Percentiles rank a stretch among this genome's conserved stretches.
Conservation (phyloP, 352 stramenopile species). For the Pythium phragmitis region DNA sequence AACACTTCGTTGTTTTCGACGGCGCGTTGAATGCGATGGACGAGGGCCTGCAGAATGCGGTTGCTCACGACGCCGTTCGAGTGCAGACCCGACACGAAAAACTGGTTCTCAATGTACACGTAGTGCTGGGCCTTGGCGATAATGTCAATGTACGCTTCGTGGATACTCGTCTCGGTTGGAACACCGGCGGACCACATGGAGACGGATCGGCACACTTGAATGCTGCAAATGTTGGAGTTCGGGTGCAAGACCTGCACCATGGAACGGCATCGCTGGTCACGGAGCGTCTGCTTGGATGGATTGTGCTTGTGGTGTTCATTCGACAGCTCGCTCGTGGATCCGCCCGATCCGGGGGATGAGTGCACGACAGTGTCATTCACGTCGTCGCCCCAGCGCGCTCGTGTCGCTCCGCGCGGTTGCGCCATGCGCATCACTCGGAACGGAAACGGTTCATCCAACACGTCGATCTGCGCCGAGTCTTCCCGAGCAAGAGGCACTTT, state of each 20-base stretch:
- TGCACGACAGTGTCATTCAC: slow-evolving; percentile 3
- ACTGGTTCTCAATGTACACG: slow-evolving; percentile 94
- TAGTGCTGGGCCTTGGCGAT: slow-evolving; percentile 82
- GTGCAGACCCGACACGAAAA: slow-evolving; percentile 88
- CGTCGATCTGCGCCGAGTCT: slow-evolving; percentile 30
- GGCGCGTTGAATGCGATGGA: slow-evolving; percentile 78
- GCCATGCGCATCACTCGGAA: slow-evolving; percentile 53
- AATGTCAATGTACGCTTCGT: slow-evolving; percentile 80
- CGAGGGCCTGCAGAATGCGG: slow-evolving; percentile 78
- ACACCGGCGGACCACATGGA: slow-evolving; percentile 88
- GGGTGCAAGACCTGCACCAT: slow-evolving; percentile 69
- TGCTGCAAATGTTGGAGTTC: slow-evolving; percentile 71
- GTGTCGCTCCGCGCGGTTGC: slow-evolving; percentile 26
- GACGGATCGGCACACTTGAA: slow-evolving; percentile 83
- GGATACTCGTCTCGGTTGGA: slow-evolving; percentile 78
- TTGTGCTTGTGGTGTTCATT: slow-evolving; percentile 17
- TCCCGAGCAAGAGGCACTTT: slow-evolving; percentile 51
- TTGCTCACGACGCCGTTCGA: slow-evolving; percentile 77
- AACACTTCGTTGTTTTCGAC: slow-evolving; percentile 74
- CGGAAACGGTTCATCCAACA: slow-evolving; percentile 46
- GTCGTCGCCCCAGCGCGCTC: slow-evolving; percentile 16
- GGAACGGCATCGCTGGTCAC: slow-evolving; percentile 59
- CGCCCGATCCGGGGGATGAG: slow-evolving; percentile 17
- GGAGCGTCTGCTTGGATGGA: slow-evolving; percentile 14
- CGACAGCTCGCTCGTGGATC: slow-evolving; percentile 27